Conservation (phyloP, 2,329 filamentous ascomycete genomes). For the Biscogniauxia sp. region DNA sequence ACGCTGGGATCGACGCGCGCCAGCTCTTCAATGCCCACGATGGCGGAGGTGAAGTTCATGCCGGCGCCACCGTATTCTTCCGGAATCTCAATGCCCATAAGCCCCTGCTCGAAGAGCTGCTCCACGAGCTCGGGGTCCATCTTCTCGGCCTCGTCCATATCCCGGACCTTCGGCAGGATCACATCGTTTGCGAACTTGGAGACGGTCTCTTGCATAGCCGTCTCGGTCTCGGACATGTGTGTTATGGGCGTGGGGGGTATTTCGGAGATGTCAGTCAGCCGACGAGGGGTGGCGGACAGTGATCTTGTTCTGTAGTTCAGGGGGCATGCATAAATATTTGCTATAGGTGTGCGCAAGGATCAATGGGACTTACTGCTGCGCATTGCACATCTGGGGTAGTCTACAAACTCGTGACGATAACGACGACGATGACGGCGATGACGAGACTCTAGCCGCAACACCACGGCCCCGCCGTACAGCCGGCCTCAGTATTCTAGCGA, state of each 20-base stretch:
- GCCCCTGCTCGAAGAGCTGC: slow-evolving; percentile 92
- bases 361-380: slow-evolving; percentile 31
- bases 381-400: slow-evolving; percentile 26
- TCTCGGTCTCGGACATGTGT: slow-evolving; percentile 86
- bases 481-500: slow-evolving; percentile 51
- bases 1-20: slow-evolving; percentile 93
- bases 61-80: slow-evolving; percentile 95
- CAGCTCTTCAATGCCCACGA: slow-evolving; percentile 95
- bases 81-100: slow-evolving; percentile 97
- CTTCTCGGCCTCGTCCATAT: slow-evolving; percentile 94
- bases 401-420: slow-evolving; percentile 26
- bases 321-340: slow-evolving; percentile 7
- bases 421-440: slow-evolving; percentile 2
- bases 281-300: slow-evolving; percentile 59
- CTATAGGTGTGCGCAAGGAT: background rate
- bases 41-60: slow-evolving; percentile 98
- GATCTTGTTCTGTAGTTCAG: slow-evolving; percentile 27
- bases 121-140: slow-evolving; percentile 91
- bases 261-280: slow-evolving; percentile 66
- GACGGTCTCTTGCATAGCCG: slow-evolving; percentile 85
- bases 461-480: slow-evolving; percentile 46
- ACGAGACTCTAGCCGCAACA: slow-evolving; percentile 30
- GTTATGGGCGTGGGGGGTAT: slow-evolving; percentile 90
- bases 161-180: slow-evolving; percentile 85
- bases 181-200: slow-evolving; percentile 87